Evolutionary conservation across 306 rosid genomes (phyloP), one percentile per base, ranked within the genome.

Genomic region (Sindora glabra): DNA sequence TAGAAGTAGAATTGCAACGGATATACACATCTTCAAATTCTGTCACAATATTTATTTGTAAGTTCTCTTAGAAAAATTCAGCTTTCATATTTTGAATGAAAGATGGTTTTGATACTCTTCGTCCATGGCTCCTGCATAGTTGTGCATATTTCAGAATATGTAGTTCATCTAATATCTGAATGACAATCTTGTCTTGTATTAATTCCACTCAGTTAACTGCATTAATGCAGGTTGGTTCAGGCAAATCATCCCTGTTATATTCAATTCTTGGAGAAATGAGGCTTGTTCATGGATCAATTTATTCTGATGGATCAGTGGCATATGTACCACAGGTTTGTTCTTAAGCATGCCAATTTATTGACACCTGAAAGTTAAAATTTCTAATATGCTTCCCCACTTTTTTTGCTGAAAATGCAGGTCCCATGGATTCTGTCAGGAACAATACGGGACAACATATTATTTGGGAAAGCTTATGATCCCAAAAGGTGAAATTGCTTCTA

Each of bases 381-480:
- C 55, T 80, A 49, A 63, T 37, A 26, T 22, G 41, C 36, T 42
- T 22, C 42, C n/a, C n/a, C n/a, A n/a, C n/a, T n/a, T n/a, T 69
- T 63, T 64, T 26, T 58, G 50, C 45, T 68, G 48, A 32, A 62
- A 72, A 47, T 73, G 68, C 70, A 91, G 98, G 86, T 91, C 59
- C 92, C 98, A 37, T 91, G 98, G 98, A 81, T 91, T 75, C 69
- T 85, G 59, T 88, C 95, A 55, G 98, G 98, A 77, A 91, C 96
- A 16, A 66, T 91, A 14, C 89, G 92, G 48, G 96, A 91, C 73
- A 91, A 91, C 71, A 83, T 91, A 75, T 69, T 91, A 65, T 88
- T 91, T 26, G 96, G 92, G 62, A 85, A 83, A 79, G 59, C 52
- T 72, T 88, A 79, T 62, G 83, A 88, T 68, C 68, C 80, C 11